Evolutionary conservation across 2,329 filamentous ascomycete genomes (phyloP).

Genomic region (Mycosphaerella sp.): DNA sequence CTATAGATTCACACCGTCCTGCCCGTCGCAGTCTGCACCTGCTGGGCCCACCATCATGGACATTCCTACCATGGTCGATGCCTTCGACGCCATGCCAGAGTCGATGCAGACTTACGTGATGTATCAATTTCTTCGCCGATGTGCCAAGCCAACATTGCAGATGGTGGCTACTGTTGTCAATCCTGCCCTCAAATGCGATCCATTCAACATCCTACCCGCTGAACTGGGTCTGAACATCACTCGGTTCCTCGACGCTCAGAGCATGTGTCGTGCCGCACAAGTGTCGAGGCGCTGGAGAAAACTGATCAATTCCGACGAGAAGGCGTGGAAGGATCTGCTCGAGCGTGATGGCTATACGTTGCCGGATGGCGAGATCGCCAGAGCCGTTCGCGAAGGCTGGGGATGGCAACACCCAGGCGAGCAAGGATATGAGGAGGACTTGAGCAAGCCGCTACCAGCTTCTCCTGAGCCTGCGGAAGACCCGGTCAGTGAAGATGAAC

Average conservation of each 20-base stretch:
- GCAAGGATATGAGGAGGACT: constrained; percentile 72
- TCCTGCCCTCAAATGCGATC: constrained; percentile 90
- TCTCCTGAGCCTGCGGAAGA: constrained; percentile 21
- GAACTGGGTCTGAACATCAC: constrained; percentile 86
- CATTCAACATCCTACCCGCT: constrained; percentile 71
- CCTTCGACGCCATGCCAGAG: constrained; percentile 83
- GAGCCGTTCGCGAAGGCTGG: constrained; percentile 87
- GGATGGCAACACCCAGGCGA: constrained; percentile 79
- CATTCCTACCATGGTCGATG: constrained; percentile 78
- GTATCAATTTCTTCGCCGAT: constrained; percentile 87
- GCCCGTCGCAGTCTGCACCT: constrained; percentile 10
- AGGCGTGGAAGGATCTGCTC: constrained; percentile 89
- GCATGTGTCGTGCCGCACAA: constrained; percentile 82
- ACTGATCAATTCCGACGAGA: constrained; percentile 87
- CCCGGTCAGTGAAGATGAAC: constrained; percentile 28
- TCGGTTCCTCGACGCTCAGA: constrained; percentile 75
- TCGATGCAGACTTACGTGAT: constrained; percentile 95
- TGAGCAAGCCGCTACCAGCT: constrained; percentile 50
- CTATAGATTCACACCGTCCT: constrained; percentile 15
- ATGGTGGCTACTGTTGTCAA: constrained; percentile 88
- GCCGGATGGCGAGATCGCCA: constrained; percentile 72
- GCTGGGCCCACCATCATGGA: constrained; percentile 53
- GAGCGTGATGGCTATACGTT: constrained; percentile 76
- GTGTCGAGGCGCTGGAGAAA: constrained; percentile 93
- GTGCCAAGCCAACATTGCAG: constrained; percentile 78